Conservation (phyloP, 2,329 filamentous ascomycete genomes). For the Juglanconis juglandina region DNA sequence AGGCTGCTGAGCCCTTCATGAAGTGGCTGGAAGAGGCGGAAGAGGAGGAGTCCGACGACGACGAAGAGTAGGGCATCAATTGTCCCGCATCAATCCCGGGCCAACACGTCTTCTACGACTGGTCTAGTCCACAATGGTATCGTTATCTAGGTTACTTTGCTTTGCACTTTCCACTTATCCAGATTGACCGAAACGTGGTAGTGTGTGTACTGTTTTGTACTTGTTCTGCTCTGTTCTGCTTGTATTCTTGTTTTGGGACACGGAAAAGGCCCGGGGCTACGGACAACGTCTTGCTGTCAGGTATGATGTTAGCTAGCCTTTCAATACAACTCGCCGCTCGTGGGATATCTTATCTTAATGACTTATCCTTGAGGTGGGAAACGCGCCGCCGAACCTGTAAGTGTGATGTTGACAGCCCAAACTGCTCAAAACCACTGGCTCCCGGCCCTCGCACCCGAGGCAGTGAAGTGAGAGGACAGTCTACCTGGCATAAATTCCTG, state of each 20-base stretch:
- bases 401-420: no score
- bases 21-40: conserved; percentile 89
- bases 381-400: no score
- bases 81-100: neutral
- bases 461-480: no score
- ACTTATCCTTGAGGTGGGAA: no score
- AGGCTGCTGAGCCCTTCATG: conserved; percentile 89
- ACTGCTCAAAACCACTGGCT: no score
- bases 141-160: neutral
- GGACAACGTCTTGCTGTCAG: neutral
- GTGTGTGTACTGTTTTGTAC: neutral
- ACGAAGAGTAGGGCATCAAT: conserved; percentile 26
- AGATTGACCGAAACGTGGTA: conserved; percentile 15
- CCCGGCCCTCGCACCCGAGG: no score
- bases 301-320: neutral
- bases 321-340: neutral
- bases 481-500: no score
- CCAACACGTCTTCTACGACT: neutral
- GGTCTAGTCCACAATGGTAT: neutral
- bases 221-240: neutral
- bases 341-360: neutral
- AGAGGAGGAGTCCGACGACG: conserved; percentile 61
- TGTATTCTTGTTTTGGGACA: neutral
- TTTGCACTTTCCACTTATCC: neutral
- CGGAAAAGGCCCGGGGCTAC: neutral